phyloP scores from a whole-genome alignment of 2,329 filamentous ascomycete genomes.

The Beauveria varroae region DNA sequence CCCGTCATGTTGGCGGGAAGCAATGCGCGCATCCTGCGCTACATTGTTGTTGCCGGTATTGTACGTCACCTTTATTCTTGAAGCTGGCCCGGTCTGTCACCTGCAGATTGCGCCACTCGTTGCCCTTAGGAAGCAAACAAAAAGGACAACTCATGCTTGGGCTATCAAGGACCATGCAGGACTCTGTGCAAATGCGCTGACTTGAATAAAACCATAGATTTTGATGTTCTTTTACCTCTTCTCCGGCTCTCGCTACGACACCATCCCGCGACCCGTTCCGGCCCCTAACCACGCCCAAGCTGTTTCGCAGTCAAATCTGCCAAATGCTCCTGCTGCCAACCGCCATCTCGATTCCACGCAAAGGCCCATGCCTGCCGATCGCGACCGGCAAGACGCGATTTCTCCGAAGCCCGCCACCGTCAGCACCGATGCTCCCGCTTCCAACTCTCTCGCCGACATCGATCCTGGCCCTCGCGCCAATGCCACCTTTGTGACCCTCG shows the following conservation, averaged over 20 bases:
- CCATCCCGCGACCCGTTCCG: constrained; percentile 15
- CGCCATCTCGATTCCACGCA: constrained; percentile 13
- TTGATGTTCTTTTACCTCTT: constrained; percentile 77
- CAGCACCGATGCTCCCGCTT: constrained; percentile 46
- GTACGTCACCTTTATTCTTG: constrained; percentile 44
- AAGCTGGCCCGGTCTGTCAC: constrained; percentile 11
- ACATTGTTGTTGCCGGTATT: constrained; percentile 74
- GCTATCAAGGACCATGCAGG: background rate
- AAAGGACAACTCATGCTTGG: background rate
- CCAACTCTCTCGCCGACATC: constrained; percentile 32
- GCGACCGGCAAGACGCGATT: constrained; percentile 26
- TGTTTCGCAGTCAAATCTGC: constrained; percentile 14
- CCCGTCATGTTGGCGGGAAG: constrained; percentile 51
- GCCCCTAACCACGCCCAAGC: constrained; percentile 12
- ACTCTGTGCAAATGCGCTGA: constrained; percentile 13
- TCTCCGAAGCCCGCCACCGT: constrained; percentile 45
- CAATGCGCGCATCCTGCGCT: constrained; percentile 67
- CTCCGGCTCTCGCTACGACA: constrained; percentile 48
- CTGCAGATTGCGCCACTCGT: background rate
- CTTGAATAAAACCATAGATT: constrained; percentile 31
- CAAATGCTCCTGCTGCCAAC: background rate
- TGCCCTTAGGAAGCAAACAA: background rate
- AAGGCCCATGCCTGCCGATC: constrained; percentile 19
- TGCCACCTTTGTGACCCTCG: constrained; percentile 93
- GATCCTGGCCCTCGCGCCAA: constrained; percentile 74